Base-by-base conservation (phyloP, 2,329 filamentous ascomycete species). In the Emmonsiellopsis sp. region DNA sequence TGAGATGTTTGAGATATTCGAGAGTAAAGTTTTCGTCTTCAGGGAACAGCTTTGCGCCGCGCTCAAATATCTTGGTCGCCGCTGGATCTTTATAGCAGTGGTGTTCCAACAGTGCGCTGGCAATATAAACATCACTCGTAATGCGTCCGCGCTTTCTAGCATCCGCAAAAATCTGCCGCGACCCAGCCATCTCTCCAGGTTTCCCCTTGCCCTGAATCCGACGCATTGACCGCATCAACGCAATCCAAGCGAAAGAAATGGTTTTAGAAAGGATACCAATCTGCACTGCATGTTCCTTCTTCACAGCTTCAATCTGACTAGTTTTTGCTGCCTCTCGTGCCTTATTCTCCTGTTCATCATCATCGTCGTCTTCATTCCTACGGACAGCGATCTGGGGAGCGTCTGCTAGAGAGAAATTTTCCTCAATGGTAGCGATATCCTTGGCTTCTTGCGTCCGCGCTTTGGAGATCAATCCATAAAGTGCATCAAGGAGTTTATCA, bases 1-100 rank as follows among this genome's bases (percentile, higher is more conserved):
- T 87, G 55, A 98, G 75, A 69, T 95, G 93, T 73, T 95, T 96
- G 62, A 98, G 78, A 68, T 98, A 97, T 69, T 97, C 91, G 50
- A 98, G 79, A 58, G 94, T 89, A 71, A 97, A 97, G 54, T 84
- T 79, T 67, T 95, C 91, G 63, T 97, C 92, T 48, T 94, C 88
- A 0, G 92, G 92, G 65, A 97, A 98, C 10, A 98, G 77, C 65
- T 89, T 93, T 58, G 92, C 84, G 17, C 93, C 93, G 45, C 92
- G 86, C 67, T 98, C 93, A 60, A 97, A 95, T 56, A 98, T 97
- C 72, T 93, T 96, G 43, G 87, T 88, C 1, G 91, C 92, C 0
- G 93, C 88, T 0, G 85, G 82, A 63, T 97, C 93, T 65, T 95
- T 93, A 71, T 98, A 98, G 60, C 94, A 94, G 61, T 95, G 85